Percentiles rank a stretch among this genome's conserved stretches.
phyloP scores from a whole-genome alignment of 495 filamentous ascomycete genomes.

The Trichoderma erinaceum region DNA sequence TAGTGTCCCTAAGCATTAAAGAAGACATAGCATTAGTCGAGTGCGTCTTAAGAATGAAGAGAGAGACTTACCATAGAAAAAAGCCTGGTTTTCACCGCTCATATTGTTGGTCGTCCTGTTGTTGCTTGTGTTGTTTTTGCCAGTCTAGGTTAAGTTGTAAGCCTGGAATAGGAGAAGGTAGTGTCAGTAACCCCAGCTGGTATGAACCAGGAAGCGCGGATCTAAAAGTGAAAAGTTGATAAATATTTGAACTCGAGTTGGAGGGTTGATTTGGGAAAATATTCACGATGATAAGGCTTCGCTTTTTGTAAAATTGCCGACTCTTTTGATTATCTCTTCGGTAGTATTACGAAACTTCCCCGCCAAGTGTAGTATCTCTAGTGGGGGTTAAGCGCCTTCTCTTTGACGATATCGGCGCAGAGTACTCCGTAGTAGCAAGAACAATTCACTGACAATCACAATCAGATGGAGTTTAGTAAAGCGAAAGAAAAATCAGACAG shows the following conservation, averaged over 20 bases:
- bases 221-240: background rate
- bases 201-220: background rate
- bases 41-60: background rate
- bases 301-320: background rate
- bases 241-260: background rate
- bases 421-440: background rate
- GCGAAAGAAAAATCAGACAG: too few species aligned
- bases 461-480: too few species aligned
- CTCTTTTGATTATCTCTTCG: background rate
- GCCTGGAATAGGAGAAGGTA: background rate
- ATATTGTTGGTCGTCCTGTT: conserved; percentile 13
- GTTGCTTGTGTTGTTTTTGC: background rate
- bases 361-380: background rate
- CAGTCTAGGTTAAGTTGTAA: background rate
- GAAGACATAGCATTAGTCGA: background rate
- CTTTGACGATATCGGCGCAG: background rate
- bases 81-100: conserved; percentile 42
- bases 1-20: background rate
- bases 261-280: background rate
- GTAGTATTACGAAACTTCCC: background rate
- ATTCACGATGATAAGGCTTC: background rate
- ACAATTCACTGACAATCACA: too few species aligned
- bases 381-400: background rate
- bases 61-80: conserved; percentile 57
- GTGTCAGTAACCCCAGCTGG: background rate